Percentiles rank a stretch among this genome's conserved stretches.
These are phyloP conservation scores for Berkeleyomyces basicola DNA, from an alignment of 2,329 filamentous ascomycete genomes.

Conservation along the genomic window DNA sequence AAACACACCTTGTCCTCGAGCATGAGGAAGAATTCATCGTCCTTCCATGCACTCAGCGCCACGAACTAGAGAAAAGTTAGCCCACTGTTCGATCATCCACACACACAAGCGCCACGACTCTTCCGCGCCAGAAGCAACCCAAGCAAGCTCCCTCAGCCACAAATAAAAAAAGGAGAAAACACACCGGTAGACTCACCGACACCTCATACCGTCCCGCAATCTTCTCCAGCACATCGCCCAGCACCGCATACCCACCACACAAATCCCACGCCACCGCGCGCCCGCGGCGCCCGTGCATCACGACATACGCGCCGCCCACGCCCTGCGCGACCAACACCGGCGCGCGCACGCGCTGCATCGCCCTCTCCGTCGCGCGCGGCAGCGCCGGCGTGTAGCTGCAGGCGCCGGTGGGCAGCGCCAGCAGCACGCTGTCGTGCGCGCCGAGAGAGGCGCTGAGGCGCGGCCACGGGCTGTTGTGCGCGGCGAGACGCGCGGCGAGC, in stretches of 20 bases:
- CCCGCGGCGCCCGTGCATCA: constrained; percentile 1
- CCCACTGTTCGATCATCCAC: not conserved
- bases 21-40: constrained; percentile 10
- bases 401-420: not conserved
- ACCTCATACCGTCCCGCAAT: constrained; percentile 4
- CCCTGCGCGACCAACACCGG: constrained; percentile 5
- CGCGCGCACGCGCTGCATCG: not conserved
- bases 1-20: constrained; percentile 16
- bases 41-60: constrained; percentile 5
- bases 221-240: constrained; percentile 5
- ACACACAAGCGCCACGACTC: no score
- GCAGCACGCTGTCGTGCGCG: not conserved
- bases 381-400: constrained; percentile 1
- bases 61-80: not conserved
- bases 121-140: no score
- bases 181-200: constrained; percentile 1
- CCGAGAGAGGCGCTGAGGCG: constrained; percentile 5
- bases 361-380: not conserved
- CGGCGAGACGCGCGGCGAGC: constrained; percentile 4
- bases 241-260: constrained; percentile 2
- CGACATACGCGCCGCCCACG: not conserved
- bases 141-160: no score
- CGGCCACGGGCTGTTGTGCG: constrained; percentile 3
- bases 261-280: constrained; percentile 2
- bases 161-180: not conserved